These are phyloP conservation scores for Hericium coralloides DNA, from an alignment of 768 basidiomycete genomes.

Conservation along the genomic window DNA sequence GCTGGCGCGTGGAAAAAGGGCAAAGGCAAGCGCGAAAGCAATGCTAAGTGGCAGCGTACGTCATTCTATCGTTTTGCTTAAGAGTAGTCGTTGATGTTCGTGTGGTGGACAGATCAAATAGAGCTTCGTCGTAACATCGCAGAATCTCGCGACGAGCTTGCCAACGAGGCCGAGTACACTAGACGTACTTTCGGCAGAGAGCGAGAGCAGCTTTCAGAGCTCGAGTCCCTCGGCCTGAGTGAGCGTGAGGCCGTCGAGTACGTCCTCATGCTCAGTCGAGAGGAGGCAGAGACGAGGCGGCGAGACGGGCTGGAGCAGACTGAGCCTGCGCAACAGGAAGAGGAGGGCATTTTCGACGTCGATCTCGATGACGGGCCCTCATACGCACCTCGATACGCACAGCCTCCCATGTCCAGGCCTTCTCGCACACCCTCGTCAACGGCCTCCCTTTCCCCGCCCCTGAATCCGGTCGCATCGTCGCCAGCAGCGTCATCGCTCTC, in stretches of 20 bases:
- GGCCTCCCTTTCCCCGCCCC: slow-evolving; percentile 2
- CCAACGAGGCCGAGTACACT: slow-evolving; percentile 35
- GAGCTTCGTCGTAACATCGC: slow-evolving; percentile 55
- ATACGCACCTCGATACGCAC: not conserved
- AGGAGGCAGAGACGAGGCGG: slow-evolving; percentile 43
- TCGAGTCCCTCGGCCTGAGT: slow-evolving; percentile 59
- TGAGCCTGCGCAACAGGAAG: slow-evolving; percentile 9
- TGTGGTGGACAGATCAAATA: slow-evolving; percentile 38
- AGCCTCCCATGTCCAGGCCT: not conserved
- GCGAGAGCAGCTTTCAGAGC: slow-evolving; percentile 45
- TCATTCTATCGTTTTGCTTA: not conserved
- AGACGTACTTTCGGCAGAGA: slow-evolving; percentile 37
- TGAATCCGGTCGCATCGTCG: slow-evolving; percentile 17
- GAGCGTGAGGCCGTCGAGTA: slow-evolving; percentile 76
- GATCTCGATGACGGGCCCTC: slow-evolving; percentile 37
- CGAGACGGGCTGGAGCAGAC: not conserved
- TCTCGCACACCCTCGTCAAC: not conserved
- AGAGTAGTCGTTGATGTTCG: not conserved
- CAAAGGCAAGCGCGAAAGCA: slow-evolving; percentile 12
- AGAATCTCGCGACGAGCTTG: slow-evolving; percentile 46
- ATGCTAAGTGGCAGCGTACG: slow-evolving; percentile 31
- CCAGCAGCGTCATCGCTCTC: slow-evolving; percentile 10
- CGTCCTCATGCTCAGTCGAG: slow-evolving; percentile 75
- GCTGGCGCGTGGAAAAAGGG: slow-evolving; percentile 20
- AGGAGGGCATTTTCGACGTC: slow-evolving; percentile 50